Evolutionary conservation across 2,329 filamentous ascomycete genomes (phyloP).

Genomic region (Nemania sp.): DNA sequence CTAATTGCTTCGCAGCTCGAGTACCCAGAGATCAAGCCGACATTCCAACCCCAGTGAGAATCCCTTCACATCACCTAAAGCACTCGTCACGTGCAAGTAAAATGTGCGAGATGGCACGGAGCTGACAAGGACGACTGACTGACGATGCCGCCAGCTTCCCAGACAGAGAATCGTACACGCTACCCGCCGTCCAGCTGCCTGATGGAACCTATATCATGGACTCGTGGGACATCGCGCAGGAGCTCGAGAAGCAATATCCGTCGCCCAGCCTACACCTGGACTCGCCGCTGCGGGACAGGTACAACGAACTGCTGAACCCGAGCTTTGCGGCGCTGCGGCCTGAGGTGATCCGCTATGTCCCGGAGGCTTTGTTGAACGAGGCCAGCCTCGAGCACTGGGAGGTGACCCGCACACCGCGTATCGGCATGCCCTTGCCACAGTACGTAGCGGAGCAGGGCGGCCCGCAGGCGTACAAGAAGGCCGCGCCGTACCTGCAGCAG

Average conservation of each 20-base stretch:
- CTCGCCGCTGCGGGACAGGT: conserved; percentile 51
- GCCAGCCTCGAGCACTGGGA: conserved; percentile 60
- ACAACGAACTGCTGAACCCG: conserved; percentile 47
- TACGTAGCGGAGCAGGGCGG: conserved; percentile 53
- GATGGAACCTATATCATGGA: conserved; percentile 68
- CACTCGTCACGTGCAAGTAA: background rate
- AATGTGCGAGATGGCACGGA: background rate
- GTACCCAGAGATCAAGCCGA: conserved; percentile 66
- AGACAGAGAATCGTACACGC: conserved; percentile 36
- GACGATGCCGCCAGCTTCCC: conserved; percentile 46
- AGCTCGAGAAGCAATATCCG: conserved; percentile 63
- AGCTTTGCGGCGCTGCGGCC: conserved; percentile 43
- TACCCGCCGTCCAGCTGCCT: conserved; percentile 44
- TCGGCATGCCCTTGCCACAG: conserved; percentile 60
- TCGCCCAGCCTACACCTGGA: conserved; percentile 62
- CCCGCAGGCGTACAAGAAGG: conserved; percentile 53
- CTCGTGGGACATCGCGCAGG: conserved; percentile 61
- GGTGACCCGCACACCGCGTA: conserved; percentile 51
- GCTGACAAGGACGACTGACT: conserved; percentile 6
- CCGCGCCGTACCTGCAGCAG: conserved; percentile 43
- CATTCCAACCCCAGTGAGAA: conserved; percentile 57
- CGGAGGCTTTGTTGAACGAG: conserved; percentile 55
- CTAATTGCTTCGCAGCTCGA: conserved; percentile 50
- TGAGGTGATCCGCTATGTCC: conserved; percentile 54
- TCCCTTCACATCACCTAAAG: background rate